Base-by-base conservation (phyloP, 192 early-diverging fungal genomes). In the Backusella macrospora region DNA sequence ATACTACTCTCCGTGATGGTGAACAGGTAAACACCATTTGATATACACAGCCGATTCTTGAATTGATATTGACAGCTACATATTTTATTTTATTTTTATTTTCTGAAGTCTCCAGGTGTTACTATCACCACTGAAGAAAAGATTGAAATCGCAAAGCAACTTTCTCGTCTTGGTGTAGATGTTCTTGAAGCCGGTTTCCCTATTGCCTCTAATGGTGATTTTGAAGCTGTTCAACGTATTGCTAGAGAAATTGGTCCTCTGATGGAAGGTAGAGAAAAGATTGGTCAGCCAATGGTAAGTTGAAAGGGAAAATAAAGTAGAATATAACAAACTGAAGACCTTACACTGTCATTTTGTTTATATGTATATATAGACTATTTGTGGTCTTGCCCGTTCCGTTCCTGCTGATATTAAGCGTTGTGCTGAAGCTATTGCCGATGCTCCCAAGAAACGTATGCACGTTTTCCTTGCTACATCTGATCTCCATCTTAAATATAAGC, bases 121-220 rank as follows among this genome's bases (percentile, higher is more conserved):
- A 99, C 95, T 42, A 86, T 99, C 23, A 97, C 90, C 75, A 87
- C 88, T 0, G 91, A 92, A 38, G 97, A 99, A 84, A 99, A 99
- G 86, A 83, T 99, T 47, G 93, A 94, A 79, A 97, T 99, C 69
- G 97, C 97, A 6, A 92, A 89, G 72, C 92, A 96, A 81, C 88
- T 99, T 21, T 95, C 97, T n/a, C 83, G 86, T 59, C 90, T 99
- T 39, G 97, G 97, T 63, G 96, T 99, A 63, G 94, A 99, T 81
- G 90, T 99, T 7, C 89, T 96, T 78, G 97, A 99, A 77, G 97
- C 97, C 6, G 97, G 97, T 5, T 99, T 97, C 80, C 97, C 97
- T 0, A 89, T 97, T 48, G 96, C 96, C 15, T 97, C 95, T 4
- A 86, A 89, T 6, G 97, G 96, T 55, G 97, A 99, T 82, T 99